phyloP scores from a whole-genome alignment of 768 basidiomycete species.

The Boletus pseudopeckii region DNA sequence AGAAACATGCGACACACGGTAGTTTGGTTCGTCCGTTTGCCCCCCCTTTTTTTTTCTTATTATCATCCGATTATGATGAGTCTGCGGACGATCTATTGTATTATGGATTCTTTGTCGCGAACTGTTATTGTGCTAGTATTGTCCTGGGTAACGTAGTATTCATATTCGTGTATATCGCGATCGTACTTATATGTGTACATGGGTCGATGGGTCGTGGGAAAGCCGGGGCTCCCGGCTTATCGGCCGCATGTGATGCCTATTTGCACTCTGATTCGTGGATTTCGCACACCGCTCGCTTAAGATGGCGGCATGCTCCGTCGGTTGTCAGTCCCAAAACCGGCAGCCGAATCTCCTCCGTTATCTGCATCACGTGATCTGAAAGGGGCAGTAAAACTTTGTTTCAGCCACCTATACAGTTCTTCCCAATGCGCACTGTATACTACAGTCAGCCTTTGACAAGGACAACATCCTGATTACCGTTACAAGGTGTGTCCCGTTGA shows the following conservation, averaged over 20 bases:
- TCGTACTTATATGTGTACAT: too few relatives aligned
- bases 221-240: too few relatives aligned
- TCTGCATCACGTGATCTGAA: too few relatives aligned
- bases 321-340: too few relatives aligned
- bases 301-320: too few relatives aligned
- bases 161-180: too few relatives aligned
- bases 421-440: not conserved
- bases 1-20: not conserved
- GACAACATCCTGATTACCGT: not conserved
- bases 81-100: not conserved
- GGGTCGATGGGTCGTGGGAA: too few relatives aligned
- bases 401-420: conserved; percentile 30
- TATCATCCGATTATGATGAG: conserved; percentile 8
- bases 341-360: too few relatives aligned
- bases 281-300: too few relatives aligned
- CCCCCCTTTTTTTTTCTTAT: conserved; percentile 4
- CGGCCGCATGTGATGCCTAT: too few relatives aligned
- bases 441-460: not conserved
- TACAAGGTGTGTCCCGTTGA: conserved; percentile 16
- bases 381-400: conserved; percentile 12
- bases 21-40: not conserved
- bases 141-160: not conserved
- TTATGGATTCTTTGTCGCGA: not conserved
- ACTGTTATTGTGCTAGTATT: not conserved
- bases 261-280: too few relatives aligned